Conservation (phyloP, 768 basidiomycete genomes). For the Pulveroboletus sp. region DNA sequence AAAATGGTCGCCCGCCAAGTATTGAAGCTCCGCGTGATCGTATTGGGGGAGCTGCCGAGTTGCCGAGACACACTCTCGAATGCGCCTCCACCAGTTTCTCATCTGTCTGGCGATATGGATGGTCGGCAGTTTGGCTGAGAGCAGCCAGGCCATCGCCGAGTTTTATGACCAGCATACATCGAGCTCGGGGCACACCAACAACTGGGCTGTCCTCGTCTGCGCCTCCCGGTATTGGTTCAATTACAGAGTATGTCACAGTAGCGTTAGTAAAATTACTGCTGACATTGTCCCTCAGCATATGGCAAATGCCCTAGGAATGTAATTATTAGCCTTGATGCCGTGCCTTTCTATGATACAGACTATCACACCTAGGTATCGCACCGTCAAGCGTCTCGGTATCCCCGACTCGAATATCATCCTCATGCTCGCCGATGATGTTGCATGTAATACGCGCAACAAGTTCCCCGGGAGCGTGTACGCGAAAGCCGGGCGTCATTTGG, state of each 20-base stretch:
- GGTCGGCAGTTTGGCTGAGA: slow-evolving; percentile 24
- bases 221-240: slow-evolving; percentile 98
- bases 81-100: slow-evolving; percentile 29
- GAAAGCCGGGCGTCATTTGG: slow-evolving; percentile 74
- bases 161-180: slow-evolving; percentile 44
- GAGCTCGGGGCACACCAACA: slow-evolving; percentile 73
- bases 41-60: slow-evolving; percentile 12
- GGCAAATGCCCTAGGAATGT: slow-evolving; percentile 98
- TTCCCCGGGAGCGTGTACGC: slow-evolving; percentile 92
- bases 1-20: not conserved
- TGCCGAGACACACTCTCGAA: slow-evolving; percentile 23
- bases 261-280: not conserved
- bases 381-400: slow-evolving; percentile 95
- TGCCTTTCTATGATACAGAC: slow-evolving; percentile 1
- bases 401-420: slow-evolving; percentile 99
- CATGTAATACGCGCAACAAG: slow-evolving; percentile 89
- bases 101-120: slow-evolving; percentile 35
- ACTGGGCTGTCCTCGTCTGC: slow-evolving; percentile 97
- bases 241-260: slow-evolving; percentile 65
- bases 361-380: slow-evolving; percentile 72
- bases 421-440: slow-evolving; percentile 96
- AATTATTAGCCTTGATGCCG: slow-evolving; percentile 16
- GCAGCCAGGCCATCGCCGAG: slow-evolving; percentile 38
- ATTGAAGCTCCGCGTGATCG: slow-evolving; percentile 24
- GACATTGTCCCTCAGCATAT: slow-evolving; percentile 66